These are phyloP conservation scores for Cercospora berteroae DNA, from an alignment of 2,329 filamentous ascomycete species.

Conservation along the genomic window DNA sequence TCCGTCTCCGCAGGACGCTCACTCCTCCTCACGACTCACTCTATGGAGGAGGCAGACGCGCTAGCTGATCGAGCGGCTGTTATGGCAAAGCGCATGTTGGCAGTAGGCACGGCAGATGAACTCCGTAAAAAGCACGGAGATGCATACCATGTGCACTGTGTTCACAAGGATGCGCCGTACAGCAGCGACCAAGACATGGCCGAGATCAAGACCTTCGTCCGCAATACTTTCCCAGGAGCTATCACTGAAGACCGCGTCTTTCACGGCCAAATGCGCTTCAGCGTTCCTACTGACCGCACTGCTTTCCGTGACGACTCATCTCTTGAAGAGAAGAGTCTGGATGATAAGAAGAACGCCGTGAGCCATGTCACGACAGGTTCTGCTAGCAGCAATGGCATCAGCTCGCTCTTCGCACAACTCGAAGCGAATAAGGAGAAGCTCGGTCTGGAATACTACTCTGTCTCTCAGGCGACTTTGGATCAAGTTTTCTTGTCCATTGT, in stretches of 20 bases:
- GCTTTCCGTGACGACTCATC: conserved; percentile 20
- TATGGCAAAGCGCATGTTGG: conserved; percentile 80
- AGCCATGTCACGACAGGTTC: neutral
- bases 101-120: conserved; percentile 71
- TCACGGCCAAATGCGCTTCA: conserved; percentile 86
- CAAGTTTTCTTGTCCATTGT: conserved; percentile 89
- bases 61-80: conserved; percentile 82
- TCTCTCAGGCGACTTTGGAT: conserved; percentile 82
- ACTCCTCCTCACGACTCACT: conserved; percentile 85
- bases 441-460: conserved; percentile 80
- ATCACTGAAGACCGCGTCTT: conserved; percentile 70
- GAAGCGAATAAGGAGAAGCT: conserved; percentile 68
- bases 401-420: conserved; percentile 67
- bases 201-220: conserved; percentile 65
- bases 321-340: conserved; percentile 14
- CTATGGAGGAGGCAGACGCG: conserved; percentile 92
- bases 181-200: conserved; percentile 68
- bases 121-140: conserved; percentile 75
- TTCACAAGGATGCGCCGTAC: conserved; percentile 71
- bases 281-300: conserved; percentile 55
- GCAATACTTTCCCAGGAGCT: conserved; percentile 59
- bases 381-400: conserved; percentile 51
- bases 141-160: conserved; percentile 75
- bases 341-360: conserved; percentile 18
- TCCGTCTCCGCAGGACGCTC: conserved; percentile 73